phyloP scores from a whole-genome alignment of 495 filamentous ascomycete species.

The Chaetomium tenue region DNA sequence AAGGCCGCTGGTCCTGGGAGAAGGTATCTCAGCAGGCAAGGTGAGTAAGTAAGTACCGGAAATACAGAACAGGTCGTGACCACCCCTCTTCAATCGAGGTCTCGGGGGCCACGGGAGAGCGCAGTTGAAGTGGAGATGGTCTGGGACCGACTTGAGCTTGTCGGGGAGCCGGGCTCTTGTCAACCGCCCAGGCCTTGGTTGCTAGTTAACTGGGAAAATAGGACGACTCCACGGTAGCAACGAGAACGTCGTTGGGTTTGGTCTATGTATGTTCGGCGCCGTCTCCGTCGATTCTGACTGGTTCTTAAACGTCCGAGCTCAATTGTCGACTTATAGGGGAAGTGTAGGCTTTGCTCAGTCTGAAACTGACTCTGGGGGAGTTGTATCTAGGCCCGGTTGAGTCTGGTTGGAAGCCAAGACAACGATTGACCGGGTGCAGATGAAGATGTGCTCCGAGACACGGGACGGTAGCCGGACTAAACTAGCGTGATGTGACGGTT shows the following conservation, averaged over 20 bases:
- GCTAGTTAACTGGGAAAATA: not conserved
- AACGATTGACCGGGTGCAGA: not conserved
- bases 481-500: not conserved
- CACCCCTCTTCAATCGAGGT: slow-evolving; percentile 4
- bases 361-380: not conserved
- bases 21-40: not conserved
- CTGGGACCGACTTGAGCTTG: not conserved
- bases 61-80: not conserved
- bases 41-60: not conserved
- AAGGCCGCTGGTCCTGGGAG: not conserved
- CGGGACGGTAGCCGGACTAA: not conserved
- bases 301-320: not conserved
- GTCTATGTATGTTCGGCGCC: not conserved
- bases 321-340: not conserved
- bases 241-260: not conserved
- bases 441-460: not conserved
- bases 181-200: not conserved
- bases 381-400: not conserved
- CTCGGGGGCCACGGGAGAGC: not conserved
- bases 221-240: not conserved
- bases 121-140: not conserved
- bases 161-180: not conserved
- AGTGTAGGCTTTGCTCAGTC: not conserved
- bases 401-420: not conserved
- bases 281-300: not conserved